Conservation (phyloP, 23 red algal species). For the Gracilaria gracilis region DNA sequence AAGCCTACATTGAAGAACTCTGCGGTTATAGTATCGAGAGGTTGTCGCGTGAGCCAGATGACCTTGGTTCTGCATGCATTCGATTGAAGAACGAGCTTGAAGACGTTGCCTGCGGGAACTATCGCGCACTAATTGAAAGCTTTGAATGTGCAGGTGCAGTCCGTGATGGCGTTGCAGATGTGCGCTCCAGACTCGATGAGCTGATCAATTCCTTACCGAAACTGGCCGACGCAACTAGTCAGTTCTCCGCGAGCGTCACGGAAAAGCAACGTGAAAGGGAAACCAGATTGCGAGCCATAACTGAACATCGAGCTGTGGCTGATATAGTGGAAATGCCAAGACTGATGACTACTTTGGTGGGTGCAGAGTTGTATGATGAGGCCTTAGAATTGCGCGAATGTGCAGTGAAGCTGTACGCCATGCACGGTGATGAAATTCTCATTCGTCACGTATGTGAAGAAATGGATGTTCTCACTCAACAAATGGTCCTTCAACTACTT, state of each 20-base stretch:
- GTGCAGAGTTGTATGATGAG: conserved; percentile 83
- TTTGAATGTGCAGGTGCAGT: conserved; percentile 86
- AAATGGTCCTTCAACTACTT: conserved; percentile 76
- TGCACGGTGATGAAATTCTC: conserved; percentile 52
- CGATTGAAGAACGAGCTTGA: conserved; percentile 70
- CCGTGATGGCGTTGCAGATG: conserved; percentile 65
- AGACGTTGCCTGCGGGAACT: conserved; percentile 79
- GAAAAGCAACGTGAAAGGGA: conserved; percentile 59
- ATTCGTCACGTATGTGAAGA: conserved; percentile 66
- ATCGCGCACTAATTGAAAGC: conserved; percentile 81
- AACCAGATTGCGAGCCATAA: conserved; percentile 43
- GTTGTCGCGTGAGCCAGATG: conserved; percentile 69
- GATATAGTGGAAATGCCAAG: conserved; percentile 84
- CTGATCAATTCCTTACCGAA: conserved; percentile 66
- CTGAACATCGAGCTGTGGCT: conserved; percentile 58
- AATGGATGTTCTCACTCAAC: conserved; percentile 64
- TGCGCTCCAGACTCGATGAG: conserved; percentile 56
- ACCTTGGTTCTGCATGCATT: conserved; percentile 32
- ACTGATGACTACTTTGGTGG: conserved; percentile 66
- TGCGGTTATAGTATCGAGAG: conserved; percentile 61
- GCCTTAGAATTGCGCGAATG: conserved; percentile 77
- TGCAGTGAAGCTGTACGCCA: conserved; percentile 50
- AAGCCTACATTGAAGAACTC: conserved; percentile 80
- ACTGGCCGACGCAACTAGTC: conserved; percentile 58
- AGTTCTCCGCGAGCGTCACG: conserved; percentile 63